Evolutionary conservation across 306 rosid species (phyloP), one percentile per base, ranked within the genome.

Genomic region (Rosa lucieae): DNA sequence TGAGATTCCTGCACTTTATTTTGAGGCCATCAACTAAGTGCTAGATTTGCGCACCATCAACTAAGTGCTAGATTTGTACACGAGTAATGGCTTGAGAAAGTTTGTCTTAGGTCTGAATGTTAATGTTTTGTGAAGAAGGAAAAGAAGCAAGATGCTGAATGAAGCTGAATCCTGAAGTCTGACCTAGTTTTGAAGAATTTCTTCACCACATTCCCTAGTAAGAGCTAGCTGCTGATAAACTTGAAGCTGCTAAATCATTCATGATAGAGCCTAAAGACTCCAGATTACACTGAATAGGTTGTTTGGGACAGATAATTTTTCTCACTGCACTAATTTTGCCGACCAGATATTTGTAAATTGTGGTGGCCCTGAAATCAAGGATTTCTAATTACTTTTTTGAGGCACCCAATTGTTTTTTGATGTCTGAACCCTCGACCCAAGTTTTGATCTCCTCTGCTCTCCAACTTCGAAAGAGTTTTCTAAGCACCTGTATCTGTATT

Each of bases 1-100:
- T 1, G 86, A 81, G 75, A 81, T 88, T 81, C 89, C 91, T 66
- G 83, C 83, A 74, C 4, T 11, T 77, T 85, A 84, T 71, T 82
- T 87, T 37, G 90, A 87, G 82, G 70, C 53, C 55, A 72, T 77
- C 75, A 23, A 84, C 58, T 51, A 48, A 37, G 10, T 35, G 23
- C 70, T 35, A 35, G 46, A 66, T 66, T 35, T 66, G 10, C 3
- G 23, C 70, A 23, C 53, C 55, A 72, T 77, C 75, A 23, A 84
- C 58, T 58, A 48, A 37, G 10, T 35, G 23, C 70, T 35, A 35
- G 46, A 66, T 66, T 35, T 66, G 10, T 3, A 12, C 70, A 66
- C 29, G 29, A 26, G 29, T 26, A 0, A 26, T 26, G 29, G 29
- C 29, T 26, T 13, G 37, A 66, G 39, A 15, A 15, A 3, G 47